Evolutionary conservation across 2,329 filamentous ascomycete species (phyloP), one percentile per base, ranked within the genome.

Genomic region (Trichoderma harzianum): DNA sequence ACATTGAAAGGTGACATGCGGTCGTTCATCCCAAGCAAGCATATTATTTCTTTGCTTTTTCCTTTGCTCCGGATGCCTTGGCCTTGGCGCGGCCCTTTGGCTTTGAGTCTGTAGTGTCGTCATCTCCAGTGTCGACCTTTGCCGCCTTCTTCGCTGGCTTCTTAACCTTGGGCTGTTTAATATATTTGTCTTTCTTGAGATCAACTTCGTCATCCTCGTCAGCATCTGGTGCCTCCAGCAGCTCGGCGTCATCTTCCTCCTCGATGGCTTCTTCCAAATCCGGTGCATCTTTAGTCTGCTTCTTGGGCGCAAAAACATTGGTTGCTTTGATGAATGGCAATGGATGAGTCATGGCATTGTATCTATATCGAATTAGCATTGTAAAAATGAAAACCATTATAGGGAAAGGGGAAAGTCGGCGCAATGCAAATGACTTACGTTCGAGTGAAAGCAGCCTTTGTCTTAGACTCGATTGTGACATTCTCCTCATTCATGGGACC

Each of bases 191-290:
- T 79, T 95, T 97, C 78, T 92, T 94, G 66, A 98, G 81, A 79
- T 97, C 94, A n/a, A 90, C 84, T 68, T 94, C 92, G 14, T 93
- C 91, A 0, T 93, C 91, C 5, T 93, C 92, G 0, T 91, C 91
- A 1, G 86, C 89, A 55, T 90, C 88, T 2, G 83, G 87, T 3
- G 84, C 80, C 43, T 88, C 87, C 1, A 89, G 82, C 32, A 85
- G 83, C 39, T 90, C 90, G n/a, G 86, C 91, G 24, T 91, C 92
- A 60, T 97, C 95, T 6, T 94, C 94, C 76, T 97, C 95, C 63
- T 98, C 95, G 69, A 99, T 92, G 2, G 95, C 96, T 82, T 99
- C 96, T 82, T 99, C 96, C 36, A 99, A 87, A 83, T 99, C 96
- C 0, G 96, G 97, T 73, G 92, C 92, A 62, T 95, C 94, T 81